Base-by-base conservation (phyloP, 345 rosid genomes). In the Rhizophora apiculata region DNA sequence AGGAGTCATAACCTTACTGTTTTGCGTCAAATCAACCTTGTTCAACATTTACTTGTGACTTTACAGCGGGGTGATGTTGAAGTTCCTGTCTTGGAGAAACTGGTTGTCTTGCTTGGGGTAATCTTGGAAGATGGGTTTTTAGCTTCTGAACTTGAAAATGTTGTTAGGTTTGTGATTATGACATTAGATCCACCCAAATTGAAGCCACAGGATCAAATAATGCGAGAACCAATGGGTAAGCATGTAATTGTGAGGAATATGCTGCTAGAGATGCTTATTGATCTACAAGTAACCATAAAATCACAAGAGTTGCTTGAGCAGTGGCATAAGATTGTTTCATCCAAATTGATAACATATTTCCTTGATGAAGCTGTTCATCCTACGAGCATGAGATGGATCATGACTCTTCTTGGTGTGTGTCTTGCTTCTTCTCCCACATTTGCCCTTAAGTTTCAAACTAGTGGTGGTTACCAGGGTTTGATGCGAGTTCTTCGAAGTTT, bases 331-430 rank as follows among this genome's bases (percentile, higher is more conserved):
- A 89, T 86, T 73, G 98, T 96, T 60, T 96, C 99, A 65, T 96
- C 99, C 78, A 96, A 90, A 78, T 79, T 96, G 85, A 86, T 96
- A 55, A 89, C 96, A 60, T 96, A 92, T 84, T 96, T 96, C 74
- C 96, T 96, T 61, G 99, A 96, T 79, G 99, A 92, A 89, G 94
- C 98, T 84, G 98, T 86, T 57, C 99, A 96, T 86, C 98, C 99
- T 76, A 92, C 99, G 11, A 92, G 97, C 64, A 96, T 96, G 98
- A 90, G 99, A 86, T 90, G 99, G 98, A 89, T 96, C 82, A 89
- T 92, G 97, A 96, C 99, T 70, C 94, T 96, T 72, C 97, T 96
- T 51, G 99, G 99, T 59, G 96, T 86, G 63, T 89, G 90, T 82
- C 90, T 96, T 71, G 85, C 93, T 70, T 86, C 97, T 81, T 96